Percentiles rank a stretch among this genome's conserved stretches.
These are phyloP conservation scores for Coprinopsis cinerea DNA, from an alignment of 768 basidiomycete species.

Conservation along the genomic window DNA sequence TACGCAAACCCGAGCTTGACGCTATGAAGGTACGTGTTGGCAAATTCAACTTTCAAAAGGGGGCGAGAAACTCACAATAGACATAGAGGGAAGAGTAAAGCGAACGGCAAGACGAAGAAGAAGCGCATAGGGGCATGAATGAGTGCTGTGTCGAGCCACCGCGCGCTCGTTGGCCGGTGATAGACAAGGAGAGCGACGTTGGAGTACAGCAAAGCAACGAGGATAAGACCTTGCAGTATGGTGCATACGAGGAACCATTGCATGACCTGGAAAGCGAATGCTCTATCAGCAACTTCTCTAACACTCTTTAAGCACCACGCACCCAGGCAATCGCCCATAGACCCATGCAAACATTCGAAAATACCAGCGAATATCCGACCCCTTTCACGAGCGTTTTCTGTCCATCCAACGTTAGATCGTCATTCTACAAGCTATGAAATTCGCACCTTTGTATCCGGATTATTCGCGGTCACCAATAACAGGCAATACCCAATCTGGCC, in stretches of 20 bases:
- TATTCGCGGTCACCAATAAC: conserved; percentile 63
- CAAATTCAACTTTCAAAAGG: no score
- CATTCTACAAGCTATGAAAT: neutral
- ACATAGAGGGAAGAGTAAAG: conserved; percentile 50
- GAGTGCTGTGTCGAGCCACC: conserved; percentile 73
- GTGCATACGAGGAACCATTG: conserved; percentile 75
- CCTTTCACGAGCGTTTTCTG: conserved; percentile 68
- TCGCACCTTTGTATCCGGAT: conserved; percentile 74
- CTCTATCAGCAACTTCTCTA: neutral
- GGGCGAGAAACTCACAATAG: conserved; percentile 63
- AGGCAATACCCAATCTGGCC: conserved; percentile 80
- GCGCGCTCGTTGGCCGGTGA: conserved; percentile 48
- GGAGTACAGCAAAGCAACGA: conserved; percentile 70
- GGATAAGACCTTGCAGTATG: conserved; percentile 62
- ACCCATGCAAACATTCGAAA: conserved; percentile 78
- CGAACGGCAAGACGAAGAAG: conserved; percentile 50
- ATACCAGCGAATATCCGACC: conserved; percentile 71
- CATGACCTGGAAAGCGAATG: conserved; percentile 45
- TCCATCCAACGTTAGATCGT: neutral
- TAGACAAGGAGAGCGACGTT: conserved; percentile 75
- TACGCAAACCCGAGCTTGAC: conserved; percentile 65
- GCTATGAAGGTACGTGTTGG: conserved; percentile 39
- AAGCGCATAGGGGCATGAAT: conserved; percentile 86
- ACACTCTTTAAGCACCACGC: conserved; percentile 13
- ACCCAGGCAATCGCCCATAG: conserved; percentile 79